A percentile compares a stretch with the other conserved stretches of the same genome.
phyloP scores from a whole-genome alignment of 2,329 filamentous ascomycete species.

The Cladorrhinum sp. region DNA sequence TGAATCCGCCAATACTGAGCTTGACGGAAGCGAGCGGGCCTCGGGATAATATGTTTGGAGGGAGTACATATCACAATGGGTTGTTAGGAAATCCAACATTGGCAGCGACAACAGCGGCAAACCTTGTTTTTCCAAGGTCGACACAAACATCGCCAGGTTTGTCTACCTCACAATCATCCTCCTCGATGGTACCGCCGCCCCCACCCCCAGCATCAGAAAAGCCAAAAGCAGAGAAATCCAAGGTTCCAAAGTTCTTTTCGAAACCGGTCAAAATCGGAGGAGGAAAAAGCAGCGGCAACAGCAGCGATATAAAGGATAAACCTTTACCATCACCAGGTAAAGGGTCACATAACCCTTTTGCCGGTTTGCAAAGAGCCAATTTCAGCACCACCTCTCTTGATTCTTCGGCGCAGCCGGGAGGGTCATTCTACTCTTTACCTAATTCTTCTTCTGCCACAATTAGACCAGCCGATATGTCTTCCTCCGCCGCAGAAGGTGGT shows the following conservation, averaged over 20 bases:
- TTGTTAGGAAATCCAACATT: slow-evolving; percentile 58
- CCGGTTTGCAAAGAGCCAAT: slow-evolving; percentile 63
- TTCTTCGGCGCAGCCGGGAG: slow-evolving; percentile 50
- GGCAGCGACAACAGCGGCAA: slow-evolving; percentile 69
- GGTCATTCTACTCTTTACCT: slow-evolving; percentile 70
- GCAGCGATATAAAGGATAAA: slow-evolving; percentile 60
- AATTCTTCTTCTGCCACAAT: slow-evolving; percentile 77
- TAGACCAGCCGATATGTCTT: slow-evolving; percentile 54
- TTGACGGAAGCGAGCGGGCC: slow-evolving; percentile 64
- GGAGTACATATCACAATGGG: slow-evolving; percentile 58
- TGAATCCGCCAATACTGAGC: slow-evolving; percentile 61
- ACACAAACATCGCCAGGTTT: slow-evolving; percentile 51
- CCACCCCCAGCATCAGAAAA: slow-evolving; percentile 53
- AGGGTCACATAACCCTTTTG: slow-evolving; percentile 64
- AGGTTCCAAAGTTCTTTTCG: slow-evolving; percentile 73
- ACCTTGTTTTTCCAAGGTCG: slow-evolving; percentile 68
- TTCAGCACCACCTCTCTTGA: slow-evolving; percentile 72
- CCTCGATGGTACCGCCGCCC: slow-evolving; percentile 36
- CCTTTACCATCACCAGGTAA: slow-evolving; percentile 71
- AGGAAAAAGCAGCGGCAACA: slow-evolving; percentile 44
- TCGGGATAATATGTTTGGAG: slow-evolving; percentile 52
- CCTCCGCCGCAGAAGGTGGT: slow-evolving; percentile 37
- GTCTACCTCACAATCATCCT: slow-evolving; percentile 30
- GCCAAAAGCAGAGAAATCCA: slow-evolving; percentile 66
- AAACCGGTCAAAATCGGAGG: slow-evolving; percentile 72